These are phyloP conservation scores for bread wheat (Triticum aestivum) DNA, from an alignment of 176 grass and related monocot species.

Conservation along the genomic window IWGSC_CS_RefSeq_v2.1 NC_057805.1:320215945-320216444, in stretches of 20 bases:
- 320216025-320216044: background rate
- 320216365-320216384: background rate
- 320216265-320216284: background rate
- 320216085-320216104: slow-evolving; percentile 1
- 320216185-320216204: slow-evolving; percentile 3
- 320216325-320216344: background rate
- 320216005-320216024: background rate
- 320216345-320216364: background rate
- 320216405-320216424: background rate
- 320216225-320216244: background rate
- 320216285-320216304: background rate
- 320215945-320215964: background rate
- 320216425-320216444: background rate
- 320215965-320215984: background rate
- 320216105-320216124: background rate
- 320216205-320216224: background rate
- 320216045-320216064: background rate
- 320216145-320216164: background rate
- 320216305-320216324: background rate
- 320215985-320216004: background rate
- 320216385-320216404: background rate
- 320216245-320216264: background rate
- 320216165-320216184: slow-evolving; percentile 9
- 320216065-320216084: background rate
- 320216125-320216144: background rate